Conservation (phyloP, 2,329 filamentous ascomycete species). For the Pleurostoma richardsiae region DNA sequence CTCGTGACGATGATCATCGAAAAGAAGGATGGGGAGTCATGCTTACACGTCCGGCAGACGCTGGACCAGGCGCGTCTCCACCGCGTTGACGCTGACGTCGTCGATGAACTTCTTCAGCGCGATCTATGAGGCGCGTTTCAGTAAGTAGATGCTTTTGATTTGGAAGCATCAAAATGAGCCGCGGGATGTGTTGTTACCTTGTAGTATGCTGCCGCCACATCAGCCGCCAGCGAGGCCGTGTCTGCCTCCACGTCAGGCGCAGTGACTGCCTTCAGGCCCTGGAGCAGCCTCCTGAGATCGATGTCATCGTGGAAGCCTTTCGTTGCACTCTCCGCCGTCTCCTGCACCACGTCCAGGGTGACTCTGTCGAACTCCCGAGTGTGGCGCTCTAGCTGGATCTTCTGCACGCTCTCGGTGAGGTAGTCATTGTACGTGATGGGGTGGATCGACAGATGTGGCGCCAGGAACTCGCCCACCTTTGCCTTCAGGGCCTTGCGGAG, state of each 20-base stretch:
- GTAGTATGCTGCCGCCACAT: slow-evolving; percentile 17
- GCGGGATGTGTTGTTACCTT: slow-evolving; percentile 6
- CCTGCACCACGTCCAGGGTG: background rate
- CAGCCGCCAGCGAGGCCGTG: slow-evolving; percentile 14
- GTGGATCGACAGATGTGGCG: slow-evolving; percentile 16
- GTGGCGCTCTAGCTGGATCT: slow-evolving; percentile 14
- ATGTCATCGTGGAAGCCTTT: background rate
- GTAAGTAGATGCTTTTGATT: background rate
- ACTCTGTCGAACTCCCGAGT: slow-evolving; percentile 10
- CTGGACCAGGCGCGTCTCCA: slow-evolving; percentile 18
- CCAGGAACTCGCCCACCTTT: slow-evolving; percentile 15
- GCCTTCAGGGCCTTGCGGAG: slow-evolving; percentile 13
- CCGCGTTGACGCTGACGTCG: slow-evolving; percentile 18
- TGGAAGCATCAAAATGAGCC: too few species aligned
- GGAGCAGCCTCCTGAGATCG: slow-evolving; percentile 1
- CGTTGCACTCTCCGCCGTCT: background rate
- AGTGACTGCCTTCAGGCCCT: slow-evolving; percentile 6
- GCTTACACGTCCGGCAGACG: slow-evolving; percentile 19
- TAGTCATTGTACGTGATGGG: slow-evolving; percentile 21
- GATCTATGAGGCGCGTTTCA: slow-evolving; percentile 11
- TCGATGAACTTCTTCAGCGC: slow-evolving; percentile 20
- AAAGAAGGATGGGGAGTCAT: background rate
- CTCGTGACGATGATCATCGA: background rate
- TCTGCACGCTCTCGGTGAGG: slow-evolving; percentile 13
- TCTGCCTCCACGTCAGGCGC: slow-evolving; percentile 15